Percentiles rank a stretch among this genome's conserved stretches.
Evolutionary conservation across 805 yeast species (phyloP).

Genomic region (Citeromyces matritensis): DNA sequence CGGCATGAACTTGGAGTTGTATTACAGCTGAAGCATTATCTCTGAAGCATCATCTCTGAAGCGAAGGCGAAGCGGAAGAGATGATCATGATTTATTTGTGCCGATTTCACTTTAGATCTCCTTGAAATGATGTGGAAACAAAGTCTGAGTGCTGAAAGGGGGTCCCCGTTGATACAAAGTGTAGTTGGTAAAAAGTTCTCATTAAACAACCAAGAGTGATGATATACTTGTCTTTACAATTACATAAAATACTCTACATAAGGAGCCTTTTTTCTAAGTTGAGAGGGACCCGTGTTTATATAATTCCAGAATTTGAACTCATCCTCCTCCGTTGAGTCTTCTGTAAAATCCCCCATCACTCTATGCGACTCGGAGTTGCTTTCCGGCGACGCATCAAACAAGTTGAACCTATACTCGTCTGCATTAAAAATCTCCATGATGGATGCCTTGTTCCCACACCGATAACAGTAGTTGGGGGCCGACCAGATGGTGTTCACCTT

Average conservation of each 20-base stretch:
- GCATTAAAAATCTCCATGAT: conserved; percentile 74
- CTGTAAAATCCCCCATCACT: conserved; percentile 15
- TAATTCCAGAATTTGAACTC: conserved; percentile 1
- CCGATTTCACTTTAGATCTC: too few relatives aligned
- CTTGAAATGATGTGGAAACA: too few relatives aligned
- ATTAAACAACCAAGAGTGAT: too few relatives aligned
- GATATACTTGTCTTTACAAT: neutral
- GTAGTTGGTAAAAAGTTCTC: too few relatives aligned
- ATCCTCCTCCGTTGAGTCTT: conserved; percentile 2
- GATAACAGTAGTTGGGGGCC: too few relatives aligned
- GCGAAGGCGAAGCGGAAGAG: too few relatives aligned
- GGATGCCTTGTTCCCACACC: conserved; percentile 97
- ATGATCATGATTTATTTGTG: too few relatives aligned
- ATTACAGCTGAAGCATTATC: conserved; percentile 36
- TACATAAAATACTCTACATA: conserved; percentile 25
- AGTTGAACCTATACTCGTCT: too few relatives aligned
- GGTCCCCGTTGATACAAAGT: too few relatives aligned
- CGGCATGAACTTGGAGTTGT: conserved; percentile 77
- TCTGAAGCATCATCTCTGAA: neutral
- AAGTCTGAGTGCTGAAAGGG: neutral
- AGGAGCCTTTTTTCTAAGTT: conserved; percentile 14
- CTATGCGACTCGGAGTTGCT: conserved; percentile 43
- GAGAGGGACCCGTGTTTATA: conserved; percentile 1
- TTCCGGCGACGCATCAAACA: conserved; percentile 91
- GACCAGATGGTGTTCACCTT: conserved; percentile 94